Conservation (phyloP, 495 filamentous ascomycete species). For the Xylaria venustula region DNA sequence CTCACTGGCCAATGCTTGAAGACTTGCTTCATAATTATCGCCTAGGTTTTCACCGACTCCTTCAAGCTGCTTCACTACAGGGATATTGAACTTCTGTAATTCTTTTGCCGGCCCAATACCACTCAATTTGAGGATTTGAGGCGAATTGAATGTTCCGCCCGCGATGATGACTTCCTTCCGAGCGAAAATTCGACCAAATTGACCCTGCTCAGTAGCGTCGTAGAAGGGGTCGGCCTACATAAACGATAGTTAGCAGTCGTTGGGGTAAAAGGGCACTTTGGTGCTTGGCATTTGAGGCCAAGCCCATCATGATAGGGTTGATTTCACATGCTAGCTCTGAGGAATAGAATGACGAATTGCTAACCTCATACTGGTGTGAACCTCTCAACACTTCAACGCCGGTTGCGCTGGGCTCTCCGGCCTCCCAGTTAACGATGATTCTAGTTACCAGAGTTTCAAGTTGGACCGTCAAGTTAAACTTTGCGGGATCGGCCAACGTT, state of each 20-base stretch:
- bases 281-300: not conserved
- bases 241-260: not conserved
- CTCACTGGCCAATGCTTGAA: constrained; percentile 31
- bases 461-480: constrained; percentile 45
- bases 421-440: constrained; percentile 37
- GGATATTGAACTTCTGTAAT: constrained; percentile 44
- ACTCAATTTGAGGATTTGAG: constrained; percentile 56
- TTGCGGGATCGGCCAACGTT: constrained; percentile 43
- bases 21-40: constrained; percentile 53
- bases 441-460: constrained; percentile 47
- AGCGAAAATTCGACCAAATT: constrained; percentile 33
- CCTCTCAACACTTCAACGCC: constrained; percentile 47
- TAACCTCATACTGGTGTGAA: constrained; percentile 33
- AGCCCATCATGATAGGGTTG: not conserved
- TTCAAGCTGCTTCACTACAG: constrained; percentile 48
- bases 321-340: not conserved
- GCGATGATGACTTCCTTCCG: constrained; percentile 56
- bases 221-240: constrained; percentile 41
- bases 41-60: constrained; percentile 60
- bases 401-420: constrained; percentile 35
- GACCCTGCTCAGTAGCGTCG: constrained; percentile 26
- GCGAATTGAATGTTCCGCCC: constrained; percentile 55
- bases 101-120: constrained; percentile 43
- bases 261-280: no score
- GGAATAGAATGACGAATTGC: not conserved